Evolutionary conservation across 306 rosid genomes (phyloP), one percentile per base, ranked within the genome.

Genomic region (Acmispon strigosus): DNA sequence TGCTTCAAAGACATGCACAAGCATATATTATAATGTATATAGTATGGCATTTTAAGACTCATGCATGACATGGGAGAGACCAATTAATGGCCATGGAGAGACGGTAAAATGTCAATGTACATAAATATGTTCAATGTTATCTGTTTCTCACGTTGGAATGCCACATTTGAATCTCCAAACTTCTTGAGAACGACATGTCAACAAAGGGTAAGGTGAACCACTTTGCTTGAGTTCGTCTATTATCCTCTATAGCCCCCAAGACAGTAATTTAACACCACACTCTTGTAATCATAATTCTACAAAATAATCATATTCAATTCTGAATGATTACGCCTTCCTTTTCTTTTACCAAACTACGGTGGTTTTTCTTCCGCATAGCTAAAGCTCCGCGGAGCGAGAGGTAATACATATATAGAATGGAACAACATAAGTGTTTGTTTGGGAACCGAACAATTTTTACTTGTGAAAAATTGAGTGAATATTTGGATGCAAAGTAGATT

Each of bases 41-140:
- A 27, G 75, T 59, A 16, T 19, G 52, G 10, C 63, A 43, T 27
- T 69, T 29, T 45, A 59, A 50, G 19, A 61, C 70, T 18, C 19
- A 74, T 79, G 83, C 83, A 78, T 76, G 83, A 81, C 63, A 22
- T 20, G 15, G 51, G 36, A 66, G 50, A 72, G 44, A 69, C 67
- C 78, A 77, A 19, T 52, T 1, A 3, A 3, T 2, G 7, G 32
- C 73, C 20, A 82, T 70, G 36, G 18, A 73, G 50, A 63, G 61
- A 81, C 51, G 88, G 85, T 86, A 72, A 79, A 43, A 72, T 66
- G 89, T 83, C 84, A 62, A 9, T 55, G 57, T 85, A 86, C 64
- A 36, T 44, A 74, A 47, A 54, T 65, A 27, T 27, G 32, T 27
- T 27, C 4, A 27, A 27, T 27, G 32, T 2, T 27, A 27, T 27